Conservation (phyloP, 768 basidiomycete genomes). For the Trichaptum fuscoviolaceum region DNA sequence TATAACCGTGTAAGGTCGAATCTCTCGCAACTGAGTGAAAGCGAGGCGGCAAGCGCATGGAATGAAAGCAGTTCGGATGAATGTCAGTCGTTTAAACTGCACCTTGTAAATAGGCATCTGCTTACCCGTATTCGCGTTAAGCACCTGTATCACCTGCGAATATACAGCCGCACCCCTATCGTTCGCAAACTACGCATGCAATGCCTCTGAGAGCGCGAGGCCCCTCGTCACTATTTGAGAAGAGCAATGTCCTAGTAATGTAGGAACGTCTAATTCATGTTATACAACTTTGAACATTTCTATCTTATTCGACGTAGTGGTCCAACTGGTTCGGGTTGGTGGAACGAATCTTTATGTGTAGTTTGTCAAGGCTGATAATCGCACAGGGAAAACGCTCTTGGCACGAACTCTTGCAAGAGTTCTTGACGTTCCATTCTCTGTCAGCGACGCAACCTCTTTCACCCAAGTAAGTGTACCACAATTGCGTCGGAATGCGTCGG, state of each 20-base stretch:
- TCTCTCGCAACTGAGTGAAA: slow-evolving; percentile 42
- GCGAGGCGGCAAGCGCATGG: slow-evolving; percentile 25
- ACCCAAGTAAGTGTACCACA: slow-evolving; percentile 58
- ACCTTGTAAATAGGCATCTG: slow-evolving; percentile 8
- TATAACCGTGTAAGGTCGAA: slow-evolving; percentile 85
- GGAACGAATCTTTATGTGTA: slow-evolving; percentile 2
- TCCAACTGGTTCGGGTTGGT: slow-evolving; percentile 77
- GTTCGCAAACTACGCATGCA: slow-evolving; percentile 25
- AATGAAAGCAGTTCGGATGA: slow-evolving; percentile 19
- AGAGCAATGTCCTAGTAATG: slow-evolving; percentile 94
- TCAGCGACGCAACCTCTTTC: slow-evolving; percentile 89
- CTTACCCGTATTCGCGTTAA: slow-evolving; percentile 15
- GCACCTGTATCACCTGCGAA: slow-evolving; percentile 51
- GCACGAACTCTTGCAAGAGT: slow-evolving; percentile 89
- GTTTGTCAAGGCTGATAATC: slow-evolving; percentile 2
- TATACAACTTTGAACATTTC: not conserved
- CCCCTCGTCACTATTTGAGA: slow-evolving; percentile 68
- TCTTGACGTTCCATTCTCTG: slow-evolving; percentile 90
- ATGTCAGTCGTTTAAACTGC: slow-evolving; percentile 20
- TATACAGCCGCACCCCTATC: slow-evolving; percentile 54
- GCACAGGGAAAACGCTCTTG: slow-evolving; percentile 78
- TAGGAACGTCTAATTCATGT: slow-evolving; percentile 34
- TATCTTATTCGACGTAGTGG: slow-evolving; percentile 40
- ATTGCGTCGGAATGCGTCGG: slow-evolving; percentile 4
- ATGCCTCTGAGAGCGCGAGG: slow-evolving; percentile 37